Evolutionary conservation across 164 flowering plant species (phyloP).

Genomic region (Saururus chinensis): DNA sequence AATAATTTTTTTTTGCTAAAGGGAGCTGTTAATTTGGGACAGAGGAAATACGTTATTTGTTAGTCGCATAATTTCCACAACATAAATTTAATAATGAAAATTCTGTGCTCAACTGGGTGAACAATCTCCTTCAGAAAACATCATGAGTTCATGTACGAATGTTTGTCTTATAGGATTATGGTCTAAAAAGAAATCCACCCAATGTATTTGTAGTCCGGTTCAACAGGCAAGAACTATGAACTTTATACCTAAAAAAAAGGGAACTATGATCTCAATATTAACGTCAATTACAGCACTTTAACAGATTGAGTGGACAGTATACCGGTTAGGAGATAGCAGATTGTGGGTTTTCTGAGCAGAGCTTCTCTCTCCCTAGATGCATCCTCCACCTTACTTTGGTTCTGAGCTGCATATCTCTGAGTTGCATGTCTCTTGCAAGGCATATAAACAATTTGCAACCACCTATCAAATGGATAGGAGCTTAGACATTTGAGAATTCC

Average conservation of each 20-base stretch:
- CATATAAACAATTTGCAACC: constrained; percentile 84
- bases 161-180: not conserved
- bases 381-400: constrained; percentile 29
- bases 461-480: constrained; percentile 34
- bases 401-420: constrained; percentile 66
- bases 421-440: constrained; percentile 91
- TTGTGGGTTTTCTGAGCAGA: constrained; percentile 73
- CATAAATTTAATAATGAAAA: too few relatives aligned
- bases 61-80: not conserved
- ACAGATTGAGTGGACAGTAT: constrained; percentile 1
- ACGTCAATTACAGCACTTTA: too few relatives aligned
- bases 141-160: too few relatives aligned
- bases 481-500: not conserved
- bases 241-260: too few relatives aligned
- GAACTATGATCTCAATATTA: too few relatives aligned
- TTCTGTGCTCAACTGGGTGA: not conserved
- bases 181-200: not conserved
- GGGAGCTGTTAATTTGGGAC: too few relatives aligned
- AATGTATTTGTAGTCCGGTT: too few relatives aligned
- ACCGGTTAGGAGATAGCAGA: constrained; percentile 81
- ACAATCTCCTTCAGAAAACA: not conserved
- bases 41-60: too few relatives aligned
- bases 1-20: too few relatives aligned
- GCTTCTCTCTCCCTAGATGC: constrained; percentile 79
- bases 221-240: too few relatives aligned